A percentile compares a stretch with the other conserved stretches of the same genome.
Evolutionary conservation across 805 yeast genomes (phyloP).

Genomic region (Priceomyces haplophilus): DNA sequence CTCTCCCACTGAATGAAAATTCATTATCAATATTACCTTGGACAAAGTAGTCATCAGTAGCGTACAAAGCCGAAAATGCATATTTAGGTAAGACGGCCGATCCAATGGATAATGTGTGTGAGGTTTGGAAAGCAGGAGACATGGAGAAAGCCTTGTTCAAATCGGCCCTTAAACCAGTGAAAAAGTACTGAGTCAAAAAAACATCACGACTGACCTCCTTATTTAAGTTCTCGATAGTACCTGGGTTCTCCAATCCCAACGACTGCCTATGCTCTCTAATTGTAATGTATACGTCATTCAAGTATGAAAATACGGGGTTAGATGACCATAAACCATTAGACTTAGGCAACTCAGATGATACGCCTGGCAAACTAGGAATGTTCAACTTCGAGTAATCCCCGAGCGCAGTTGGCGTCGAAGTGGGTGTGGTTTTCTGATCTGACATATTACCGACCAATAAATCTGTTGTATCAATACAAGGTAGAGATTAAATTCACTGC

Average conservation of each 20-base stretch:
- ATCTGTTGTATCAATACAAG: slow-evolving; percentile 2
- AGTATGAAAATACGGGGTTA: slow-evolving; percentile 77
- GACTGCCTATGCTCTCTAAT: slow-evolving; percentile 76
- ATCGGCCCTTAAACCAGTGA: slow-evolving; percentile 96
- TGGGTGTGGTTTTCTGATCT: slow-evolving; percentile 6
- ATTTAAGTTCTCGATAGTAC: slow-evolving; percentile 88
- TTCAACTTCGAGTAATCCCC: slow-evolving; percentile 59
- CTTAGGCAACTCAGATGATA: slow-evolving; percentile 52
- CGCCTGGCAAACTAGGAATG: slow-evolving; percentile 57
- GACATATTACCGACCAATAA: slow-evolving; percentile 4
- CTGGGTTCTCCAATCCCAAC: slow-evolving; percentile 84
- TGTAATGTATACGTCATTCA: slow-evolving; percentile 70
- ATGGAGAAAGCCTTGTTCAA: slow-evolving; percentile 85
- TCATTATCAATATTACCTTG: slow-evolving; percentile 94
- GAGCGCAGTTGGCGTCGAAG: slow-evolving; percentile 44
- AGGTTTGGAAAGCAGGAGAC: slow-evolving; percentile 94
- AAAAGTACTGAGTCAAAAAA: slow-evolving; percentile 81
- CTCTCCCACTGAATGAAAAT: slow-evolving; percentile 78
- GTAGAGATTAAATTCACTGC: neutral
- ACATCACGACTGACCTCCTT: slow-evolving; percentile 95
- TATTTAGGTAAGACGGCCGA: slow-evolving; percentile 84
- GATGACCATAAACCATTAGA: slow-evolving; percentile 69
- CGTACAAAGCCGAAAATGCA: slow-evolving; percentile 86
- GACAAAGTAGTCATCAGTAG: slow-evolving; percentile 76
- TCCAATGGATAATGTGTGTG: slow-evolving; percentile 89